Percentiles rank a stretch among this genome's conserved stretches.
Conservation (phyloP, 805 yeast genomes). For the Maudiozyma saulgeensis region DNA sequence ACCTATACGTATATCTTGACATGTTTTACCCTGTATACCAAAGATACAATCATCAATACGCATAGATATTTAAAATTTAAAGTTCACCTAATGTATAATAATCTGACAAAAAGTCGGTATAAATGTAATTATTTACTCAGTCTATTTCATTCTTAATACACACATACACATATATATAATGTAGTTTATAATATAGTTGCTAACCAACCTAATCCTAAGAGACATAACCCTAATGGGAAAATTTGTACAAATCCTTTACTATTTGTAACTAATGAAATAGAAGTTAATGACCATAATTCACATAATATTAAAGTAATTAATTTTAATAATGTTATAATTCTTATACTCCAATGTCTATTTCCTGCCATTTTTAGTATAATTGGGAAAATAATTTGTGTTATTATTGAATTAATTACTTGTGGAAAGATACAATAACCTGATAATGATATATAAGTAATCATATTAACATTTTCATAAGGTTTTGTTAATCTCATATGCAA, state of each 20-base stretch:
- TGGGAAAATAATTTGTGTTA: conserved; percentile 22
- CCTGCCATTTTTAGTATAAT: conserved; percentile 11
- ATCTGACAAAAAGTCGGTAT: no score
- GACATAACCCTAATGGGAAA: conserved; percentile 22
- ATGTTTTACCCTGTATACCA: no score
- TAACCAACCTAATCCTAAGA: conserved; percentile 22
- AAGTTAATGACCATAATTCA: conserved; percentile 20
- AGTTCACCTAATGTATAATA: no score
- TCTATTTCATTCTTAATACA: no score
- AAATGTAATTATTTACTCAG: no score
- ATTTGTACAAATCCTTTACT: conserved; percentile 16
- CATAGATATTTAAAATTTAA: no score
- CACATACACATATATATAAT: not conserved
- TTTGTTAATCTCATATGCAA: conserved; percentile 23
- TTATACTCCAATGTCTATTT: conserved; percentile 8
- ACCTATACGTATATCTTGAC: no score
- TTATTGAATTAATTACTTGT: conserved; percentile 20
- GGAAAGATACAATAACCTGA: conserved; percentile 30
- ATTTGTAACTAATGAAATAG: conserved; percentile 19
- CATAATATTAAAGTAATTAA: conserved; percentile 13
- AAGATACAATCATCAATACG: no score
- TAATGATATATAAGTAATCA: conserved; percentile 26
- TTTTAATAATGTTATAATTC: conserved; percentile 12
- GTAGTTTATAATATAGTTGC: conserved; percentile 9
- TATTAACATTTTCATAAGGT: conserved; percentile 17